Conservation (phyloP, 2,329 filamentous ascomycete genomes). For the Paraconiothyrium sp. region DNA sequence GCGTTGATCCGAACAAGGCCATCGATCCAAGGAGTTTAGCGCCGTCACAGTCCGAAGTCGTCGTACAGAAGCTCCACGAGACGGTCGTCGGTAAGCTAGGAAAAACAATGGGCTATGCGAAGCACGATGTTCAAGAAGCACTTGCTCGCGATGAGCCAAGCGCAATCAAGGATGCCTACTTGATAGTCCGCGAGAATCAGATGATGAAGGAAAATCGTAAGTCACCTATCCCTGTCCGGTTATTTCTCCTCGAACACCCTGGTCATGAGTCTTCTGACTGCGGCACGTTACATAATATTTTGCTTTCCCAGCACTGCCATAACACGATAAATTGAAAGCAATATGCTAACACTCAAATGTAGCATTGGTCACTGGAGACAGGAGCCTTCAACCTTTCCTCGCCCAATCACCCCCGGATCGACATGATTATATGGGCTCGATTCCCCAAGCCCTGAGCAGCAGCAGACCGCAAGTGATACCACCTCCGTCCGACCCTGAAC, state of each 20-base stretch:
- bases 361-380: slow-evolving; percentile 65
- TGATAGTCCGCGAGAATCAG: slow-evolving; percentile 97
- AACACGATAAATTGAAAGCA: not conserved
- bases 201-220: slow-evolving; percentile 94
- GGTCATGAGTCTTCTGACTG: slow-evolving; percentile 22
- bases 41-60: slow-evolving; percentile 73
- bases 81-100: slow-evolving; percentile 95
- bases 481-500: slow-evolving; percentile 46
- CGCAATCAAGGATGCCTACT: slow-evolving; percentile 97
- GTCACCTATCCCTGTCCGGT: slow-evolving; percentile 50
- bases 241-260: slow-evolving; percentile 15
- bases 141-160: slow-evolving; percentile 91
- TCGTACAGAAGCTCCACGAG: slow-evolving; percentile 90
- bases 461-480: slow-evolving; percentile 46
- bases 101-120: slow-evolving; percentile 97
- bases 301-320: slow-evolving; percentile 13
- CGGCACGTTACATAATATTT: slow-evolving; percentile 22
- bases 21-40: slow-evolving; percentile 86
- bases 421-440: slow-evolving; percentile 47
- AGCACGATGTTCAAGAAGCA: slow-evolving; percentile 93
- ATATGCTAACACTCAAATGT: slow-evolving; percentile 27
- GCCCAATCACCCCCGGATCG: slow-evolving; percentile 65
- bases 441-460: slow-evolving; percentile 46
- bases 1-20: slow-evolving; percentile 90
- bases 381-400: slow-evolving; percentile 63